A percentile compares a stretch with the other conserved stretches of the same genome.
Conservation (phyloP, 2,329 filamentous ascomycete species). For the Davidsoniella neocaledoniae region DNA sequence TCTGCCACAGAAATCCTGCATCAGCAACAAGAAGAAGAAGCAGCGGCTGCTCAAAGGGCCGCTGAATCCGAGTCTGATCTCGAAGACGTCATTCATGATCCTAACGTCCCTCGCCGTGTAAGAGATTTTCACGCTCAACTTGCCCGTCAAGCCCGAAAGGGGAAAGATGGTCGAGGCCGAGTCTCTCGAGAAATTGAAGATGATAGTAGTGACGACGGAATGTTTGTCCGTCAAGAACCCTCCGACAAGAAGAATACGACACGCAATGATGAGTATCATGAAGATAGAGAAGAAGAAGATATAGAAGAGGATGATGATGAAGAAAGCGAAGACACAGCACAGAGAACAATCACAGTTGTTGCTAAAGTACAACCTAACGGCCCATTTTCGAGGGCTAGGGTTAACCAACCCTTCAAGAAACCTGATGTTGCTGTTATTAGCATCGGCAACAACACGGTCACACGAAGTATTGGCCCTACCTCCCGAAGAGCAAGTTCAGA, state of each 20-base stretch:
- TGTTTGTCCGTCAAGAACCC: conserved; percentile 6
- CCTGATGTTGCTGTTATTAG: conserved; percentile 58
- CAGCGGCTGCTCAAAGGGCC: background rate
- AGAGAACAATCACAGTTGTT: background rate
- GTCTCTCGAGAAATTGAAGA: conserved; percentile 16
- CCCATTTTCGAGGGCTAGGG: background rate
- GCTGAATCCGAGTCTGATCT: conserved; percentile 4
- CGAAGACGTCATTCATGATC: conserved; percentile 5
- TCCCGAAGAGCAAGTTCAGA: conserved; percentile 18
- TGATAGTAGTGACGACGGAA: conserved; percentile 13
- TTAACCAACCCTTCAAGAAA: conserved; percentile 26
- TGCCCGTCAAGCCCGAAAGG: conserved; percentile 10
- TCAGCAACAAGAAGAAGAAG: conserved; percentile 1
- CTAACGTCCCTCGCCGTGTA: conserved; percentile 16
- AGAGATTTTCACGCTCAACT: conserved; percentile 23
- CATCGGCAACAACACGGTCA: conserved; percentile 50
- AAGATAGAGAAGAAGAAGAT: background rate
- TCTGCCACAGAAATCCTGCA: conserved; percentile 2
- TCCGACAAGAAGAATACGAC: background rate
- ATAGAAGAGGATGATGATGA: conserved; percentile 1
- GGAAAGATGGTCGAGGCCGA: background rate
- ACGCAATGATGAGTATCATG: conserved; percentile 19
- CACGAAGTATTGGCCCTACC: conserved; percentile 45
- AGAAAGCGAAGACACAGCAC: background rate
- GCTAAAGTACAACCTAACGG: background rate